Base-by-base conservation (phyloP, 2,329 filamentous ascomycete species). In the Colletotrichum plurivorum region DNA sequence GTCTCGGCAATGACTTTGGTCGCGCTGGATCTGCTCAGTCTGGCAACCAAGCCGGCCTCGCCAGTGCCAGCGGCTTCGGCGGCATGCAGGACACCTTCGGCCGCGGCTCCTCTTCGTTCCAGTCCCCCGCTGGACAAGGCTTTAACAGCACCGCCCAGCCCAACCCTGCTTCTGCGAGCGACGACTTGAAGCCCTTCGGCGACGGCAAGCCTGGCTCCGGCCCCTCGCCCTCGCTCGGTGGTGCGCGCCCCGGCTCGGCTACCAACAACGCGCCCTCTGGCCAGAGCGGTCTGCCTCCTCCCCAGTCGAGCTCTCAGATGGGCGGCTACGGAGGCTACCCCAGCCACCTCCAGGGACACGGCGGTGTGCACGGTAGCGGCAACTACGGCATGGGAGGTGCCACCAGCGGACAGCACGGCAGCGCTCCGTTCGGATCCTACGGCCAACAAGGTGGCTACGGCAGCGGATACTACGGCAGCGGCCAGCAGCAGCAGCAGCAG, bases 171-270 rank as follows among this genome's bases (percentile, higher is more conserved):
- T 78, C 83, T 9, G 81, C 78, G 10, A 76, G 76, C 20, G 88
- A 90, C 69, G 88, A 90, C 36, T 75, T 90, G 77, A 90, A 90
- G 83, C 86, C 86, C 0, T 90, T 88, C 68, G 85, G 85, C 57
- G 88, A 90, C 20, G 76, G 82, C 73, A 90, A 90, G 83, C 75
- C 82, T 18, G 81, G 80, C 10, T 81, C 84, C 46, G 88, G 88
- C 1, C 87, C 88, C 12, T 89, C 86, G 69, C 87, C 88, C 51
- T 87, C 87, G 3, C 81, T 90, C 15, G 84, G 82, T 31, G 84
- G 85, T 52, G 85, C 86, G 25, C 87, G 88, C 16, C 88, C 88
- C 7, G 87, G 87, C 53, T 90, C 88, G 39, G 88, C 88, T 13
- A 82, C 87, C 7, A 89, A 88, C 78, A 85, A 82, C 62, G 82